phyloP scores from a whole-genome alignment of 768 basidiomycete genomes.

The Mycena alexandri region DNA sequence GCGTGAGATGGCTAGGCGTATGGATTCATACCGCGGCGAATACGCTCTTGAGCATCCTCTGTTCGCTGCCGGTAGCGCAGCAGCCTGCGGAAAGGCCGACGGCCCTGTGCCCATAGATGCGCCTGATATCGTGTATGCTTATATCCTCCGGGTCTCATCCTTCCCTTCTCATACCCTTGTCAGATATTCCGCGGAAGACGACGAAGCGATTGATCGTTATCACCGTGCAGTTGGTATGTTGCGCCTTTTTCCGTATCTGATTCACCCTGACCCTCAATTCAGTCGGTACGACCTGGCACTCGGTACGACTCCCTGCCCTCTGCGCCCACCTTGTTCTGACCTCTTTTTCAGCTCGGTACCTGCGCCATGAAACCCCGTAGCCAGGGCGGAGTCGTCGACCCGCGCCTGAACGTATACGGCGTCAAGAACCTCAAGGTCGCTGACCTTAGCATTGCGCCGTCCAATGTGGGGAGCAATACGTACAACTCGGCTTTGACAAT shows the following conservation, averaged over 20 bases:
- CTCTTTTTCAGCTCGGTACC: slow-evolving; percentile 57
- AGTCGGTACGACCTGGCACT: slow-evolving; percentile 36
- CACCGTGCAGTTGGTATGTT: slow-evolving; percentile 30
- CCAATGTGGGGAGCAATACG: slow-evolving; percentile 51
- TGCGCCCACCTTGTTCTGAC: not conserved
- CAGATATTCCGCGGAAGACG: slow-evolving; percentile 40
- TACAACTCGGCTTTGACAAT: slow-evolving; percentile 55
- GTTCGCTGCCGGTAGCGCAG: slow-evolving; percentile 24
- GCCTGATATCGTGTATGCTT: slow-evolving; percentile 30
- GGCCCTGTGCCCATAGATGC: slow-evolving; percentile 34
- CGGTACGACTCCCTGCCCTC: slow-evolving; percentile 11
- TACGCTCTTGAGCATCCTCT: slow-evolving; percentile 25
- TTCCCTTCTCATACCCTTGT: not conserved
- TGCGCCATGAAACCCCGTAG: slow-evolving; percentile 63
- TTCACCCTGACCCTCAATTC: not conserved
- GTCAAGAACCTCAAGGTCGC: slow-evolving; percentile 59
- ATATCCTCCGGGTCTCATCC: not conserved
- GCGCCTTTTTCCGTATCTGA: not conserved
- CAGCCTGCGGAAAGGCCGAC: slow-evolving; percentile 8
- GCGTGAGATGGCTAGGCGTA: slow-evolving; percentile 57
- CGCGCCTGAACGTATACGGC: slow-evolving; percentile 60
- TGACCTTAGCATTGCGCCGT: slow-evolving; percentile 46
- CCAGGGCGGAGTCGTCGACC: slow-evolving; percentile 61
- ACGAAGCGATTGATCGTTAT: slow-evolving; percentile 39
- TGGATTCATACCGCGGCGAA: slow-evolving; percentile 45